Evolutionary conservation across 768 basidiomycete species (phyloP).

Genomic region (Tulasnella sp.): DNA sequence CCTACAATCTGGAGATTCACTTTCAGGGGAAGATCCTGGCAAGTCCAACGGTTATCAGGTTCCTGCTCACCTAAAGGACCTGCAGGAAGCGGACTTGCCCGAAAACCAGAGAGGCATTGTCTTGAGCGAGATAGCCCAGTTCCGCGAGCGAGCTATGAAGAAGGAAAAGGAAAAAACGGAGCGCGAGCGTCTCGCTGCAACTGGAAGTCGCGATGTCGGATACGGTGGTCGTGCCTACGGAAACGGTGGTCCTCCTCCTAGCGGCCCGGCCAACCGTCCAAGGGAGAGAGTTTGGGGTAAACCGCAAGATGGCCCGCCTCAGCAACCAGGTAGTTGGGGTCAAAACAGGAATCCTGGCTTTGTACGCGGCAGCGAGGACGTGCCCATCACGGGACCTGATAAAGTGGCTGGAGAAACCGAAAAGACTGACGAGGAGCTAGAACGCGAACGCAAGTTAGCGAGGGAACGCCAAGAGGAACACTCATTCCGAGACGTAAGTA

Average conservation of each 20-base stretch:
- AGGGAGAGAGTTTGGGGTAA: slow-evolving; percentile 76
- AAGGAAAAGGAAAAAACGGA: slow-evolving; percentile 75
- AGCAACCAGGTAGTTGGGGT: slow-evolving; percentile 60
- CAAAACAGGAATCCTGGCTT: slow-evolving; percentile 67
- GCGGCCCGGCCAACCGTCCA: slow-evolving; percentile 42
- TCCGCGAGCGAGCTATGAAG: slow-evolving; percentile 89
- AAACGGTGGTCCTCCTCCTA: slow-evolving; percentile 36
- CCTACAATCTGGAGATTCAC: neutral
- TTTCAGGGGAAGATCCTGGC: slow-evolving; percentile 17
- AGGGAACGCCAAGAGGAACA: slow-evolving; percentile 71
- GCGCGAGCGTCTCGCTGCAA: neutral
- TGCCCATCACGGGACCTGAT: slow-evolving; percentile 24
- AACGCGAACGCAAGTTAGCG: slow-evolving; percentile 69
- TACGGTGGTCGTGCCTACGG: slow-evolving; percentile 16
- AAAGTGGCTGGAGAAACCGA: slow-evolving; percentile 26
- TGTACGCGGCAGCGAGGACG: slow-evolving; percentile 42
- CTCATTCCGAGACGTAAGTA: slow-evolving; percentile 77
- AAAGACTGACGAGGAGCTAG: slow-evolving; percentile 85
- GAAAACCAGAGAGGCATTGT: slow-evolving; percentile 89
- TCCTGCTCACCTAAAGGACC: slow-evolving; percentile 92
- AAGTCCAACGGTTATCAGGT: slow-evolving; percentile 59
- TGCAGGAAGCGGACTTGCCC: slow-evolving; percentile 93
- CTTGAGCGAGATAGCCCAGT: slow-evolving; percentile 92
- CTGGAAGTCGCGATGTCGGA: neutral
- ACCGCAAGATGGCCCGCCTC: slow-evolving; percentile 28